Percentiles rank a stretch among this genome's conserved stretches.
Evolutionary conservation across 139 green algal genomes (phyloP).

Genomic region (Chlorella ohadii): DNA sequence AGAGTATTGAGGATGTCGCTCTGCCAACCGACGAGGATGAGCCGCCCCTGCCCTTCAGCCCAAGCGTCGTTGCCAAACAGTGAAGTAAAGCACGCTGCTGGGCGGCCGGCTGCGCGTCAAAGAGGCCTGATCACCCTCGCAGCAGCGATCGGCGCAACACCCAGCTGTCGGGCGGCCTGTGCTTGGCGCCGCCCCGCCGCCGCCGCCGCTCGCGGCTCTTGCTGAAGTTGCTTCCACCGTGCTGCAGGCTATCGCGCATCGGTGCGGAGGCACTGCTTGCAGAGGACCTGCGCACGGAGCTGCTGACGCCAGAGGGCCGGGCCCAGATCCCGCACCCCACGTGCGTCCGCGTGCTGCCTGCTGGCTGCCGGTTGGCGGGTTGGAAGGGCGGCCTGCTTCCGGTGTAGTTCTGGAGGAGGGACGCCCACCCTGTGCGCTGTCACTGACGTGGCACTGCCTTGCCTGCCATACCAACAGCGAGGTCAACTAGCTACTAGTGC

Average conservation of each 20-base stretch:
- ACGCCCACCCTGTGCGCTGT: too few species aligned
- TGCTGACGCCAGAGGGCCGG: constrained; percentile 11
- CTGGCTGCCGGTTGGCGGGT: too few species aligned
- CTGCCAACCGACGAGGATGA: neutral
- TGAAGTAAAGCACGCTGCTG: neutral
- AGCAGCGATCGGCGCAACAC: too few species aligned
- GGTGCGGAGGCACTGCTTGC: neutral
- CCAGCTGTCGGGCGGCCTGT: too few species aligned
- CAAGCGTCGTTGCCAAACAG: neutral
- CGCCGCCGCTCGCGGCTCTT: neutral
- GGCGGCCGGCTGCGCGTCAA: neutral
- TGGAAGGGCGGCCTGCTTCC: too few species aligned
- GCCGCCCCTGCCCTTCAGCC: neutral
- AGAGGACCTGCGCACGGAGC: neutral
- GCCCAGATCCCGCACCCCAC: constrained; percentile 18
- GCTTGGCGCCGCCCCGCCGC: neutral
- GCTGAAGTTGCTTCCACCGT: neutral
- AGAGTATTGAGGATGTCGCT: neutral
- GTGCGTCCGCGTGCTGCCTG: neutral
- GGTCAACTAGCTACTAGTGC: neutral
- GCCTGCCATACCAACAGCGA: too few species aligned
- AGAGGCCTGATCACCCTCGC: too few species aligned
- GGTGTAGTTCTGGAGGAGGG: too few species aligned
- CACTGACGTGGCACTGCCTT: too few species aligned
- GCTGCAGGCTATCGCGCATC: neutral